Conservation (phyloP, 164 flowering plant genomes). For the Nymphaea thermarum region DNA sequence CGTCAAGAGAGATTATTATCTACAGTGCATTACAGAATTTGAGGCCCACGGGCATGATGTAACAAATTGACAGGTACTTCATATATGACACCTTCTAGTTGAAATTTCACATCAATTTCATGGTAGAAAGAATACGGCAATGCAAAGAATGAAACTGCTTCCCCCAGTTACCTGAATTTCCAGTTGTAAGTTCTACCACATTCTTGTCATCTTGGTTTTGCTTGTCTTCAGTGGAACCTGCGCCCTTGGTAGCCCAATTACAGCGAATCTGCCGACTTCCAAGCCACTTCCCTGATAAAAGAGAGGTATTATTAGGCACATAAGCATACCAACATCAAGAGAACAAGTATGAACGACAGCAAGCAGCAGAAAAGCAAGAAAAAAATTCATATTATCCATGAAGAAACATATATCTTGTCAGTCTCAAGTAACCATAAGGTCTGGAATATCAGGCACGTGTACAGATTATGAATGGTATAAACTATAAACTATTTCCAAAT, state of each 20-base stretch:
- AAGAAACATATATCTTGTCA: too few relatives aligned
- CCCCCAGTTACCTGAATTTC: constrained; percentile 59
- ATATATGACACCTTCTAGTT: too few relatives aligned
- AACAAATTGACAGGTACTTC: too few relatives aligned
- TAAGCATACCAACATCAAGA: background rate
- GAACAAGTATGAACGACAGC: background rate
- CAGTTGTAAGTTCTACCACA: constrained; percentile 79
- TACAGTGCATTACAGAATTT: too few relatives aligned
- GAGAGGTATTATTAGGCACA: background rate
- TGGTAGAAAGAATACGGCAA: too few relatives aligned
- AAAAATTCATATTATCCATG: background rate
- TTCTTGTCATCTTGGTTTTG: constrained; percentile 64
- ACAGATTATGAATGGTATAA: too few relatives aligned
- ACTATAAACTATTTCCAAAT: too few relatives aligned
- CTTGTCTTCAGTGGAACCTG: constrained; percentile 63
- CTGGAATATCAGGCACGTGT: too few relatives aligned
- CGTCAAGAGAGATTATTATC: too few relatives aligned
- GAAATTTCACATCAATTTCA: too few relatives aligned
- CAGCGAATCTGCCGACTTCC: constrained; percentile 94
- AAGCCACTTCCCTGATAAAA: constrained; percentile 79
- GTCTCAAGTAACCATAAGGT: too few relatives aligned
- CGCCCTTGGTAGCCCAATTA: constrained; percentile 99
- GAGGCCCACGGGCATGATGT: too few relatives aligned
- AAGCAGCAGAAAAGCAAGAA: background rate
- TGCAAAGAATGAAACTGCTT: background rate